A percentile compares a stretch with the other conserved stretches of the same genome.
Evolutionary conservation across 2,329 filamentous ascomycete genomes (phyloP).

Genomic region (Diaporthe caulivora): DNA sequence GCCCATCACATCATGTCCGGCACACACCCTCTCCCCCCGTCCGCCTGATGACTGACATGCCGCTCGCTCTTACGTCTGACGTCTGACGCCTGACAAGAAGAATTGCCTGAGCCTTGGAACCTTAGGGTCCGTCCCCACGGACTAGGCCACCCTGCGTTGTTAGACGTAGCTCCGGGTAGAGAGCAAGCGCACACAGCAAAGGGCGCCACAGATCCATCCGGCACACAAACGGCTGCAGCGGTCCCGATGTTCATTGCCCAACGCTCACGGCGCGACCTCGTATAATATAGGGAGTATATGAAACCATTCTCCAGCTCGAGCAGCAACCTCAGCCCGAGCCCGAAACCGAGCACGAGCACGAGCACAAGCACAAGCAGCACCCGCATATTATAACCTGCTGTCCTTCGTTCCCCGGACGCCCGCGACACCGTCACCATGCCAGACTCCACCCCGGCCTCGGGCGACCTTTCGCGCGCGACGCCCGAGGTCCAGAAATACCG

Average conservation of each 20-base stretch:
- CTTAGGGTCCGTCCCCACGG: background rate
- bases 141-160: slow-evolving; percentile 9
- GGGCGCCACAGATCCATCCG: background rate
- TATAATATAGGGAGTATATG: background rate
- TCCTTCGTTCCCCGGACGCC: background rate
- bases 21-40: slow-evolving; percentile 1
- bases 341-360: background rate
- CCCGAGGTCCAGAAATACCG: slow-evolving; percentile 41
- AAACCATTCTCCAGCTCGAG: background rate
- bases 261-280: background rate
- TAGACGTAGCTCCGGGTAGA: slow-evolving; percentile 7
- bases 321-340: background rate
- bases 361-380: background rate
- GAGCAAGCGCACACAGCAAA: background rate
- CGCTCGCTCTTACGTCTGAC: slow-evolving; percentile 8
- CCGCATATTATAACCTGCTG: background rate
- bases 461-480: slow-evolving; percentile 38
- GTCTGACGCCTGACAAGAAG: background rate
- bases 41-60: slow-evolving; percentile 21
- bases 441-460: slow-evolving; percentile 39
- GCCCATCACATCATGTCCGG: slow-evolving; percentile 8
- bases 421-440: slow-evolving; percentile 34
- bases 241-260: background rate
- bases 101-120: background rate
- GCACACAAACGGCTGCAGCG: slow-evolving; percentile 20